phyloP scores from a whole-genome alignment of 2,329 filamentous ascomycete species.

The Byssothecium circinans region DNA sequence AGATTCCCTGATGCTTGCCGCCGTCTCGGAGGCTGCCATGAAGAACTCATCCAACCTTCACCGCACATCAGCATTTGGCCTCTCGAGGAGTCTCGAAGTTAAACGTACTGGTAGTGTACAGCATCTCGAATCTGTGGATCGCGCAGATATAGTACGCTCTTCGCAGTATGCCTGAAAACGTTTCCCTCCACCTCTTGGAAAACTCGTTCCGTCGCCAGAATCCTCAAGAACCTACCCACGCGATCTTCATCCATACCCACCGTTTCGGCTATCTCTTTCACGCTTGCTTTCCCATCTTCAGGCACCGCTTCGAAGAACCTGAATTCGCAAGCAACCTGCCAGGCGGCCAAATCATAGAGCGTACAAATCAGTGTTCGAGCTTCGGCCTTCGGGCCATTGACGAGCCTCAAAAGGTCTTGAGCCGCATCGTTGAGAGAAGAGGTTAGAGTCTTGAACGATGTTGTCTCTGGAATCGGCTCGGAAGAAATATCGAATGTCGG shows the following conservation, averaged over 20 bases:
- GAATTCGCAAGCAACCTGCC: constrained; percentile 23
- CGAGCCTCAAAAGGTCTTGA: constrained; percentile 24
- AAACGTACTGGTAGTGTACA: too few species aligned
- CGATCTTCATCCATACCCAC: too few species aligned
- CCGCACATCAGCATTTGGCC: too few species aligned
- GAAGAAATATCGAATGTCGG: constrained; percentile 16
- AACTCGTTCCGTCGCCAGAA: too few species aligned
- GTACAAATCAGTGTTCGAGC: constrained; percentile 17
- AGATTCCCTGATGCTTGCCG: neutral
- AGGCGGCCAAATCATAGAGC: constrained; percentile 21
- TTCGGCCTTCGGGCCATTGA: constrained; percentile 20
- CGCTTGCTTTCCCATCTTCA: too few species aligned
- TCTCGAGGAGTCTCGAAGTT: too few species aligned
- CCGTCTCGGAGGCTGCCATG: neutral
- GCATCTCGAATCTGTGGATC: too few species aligned
- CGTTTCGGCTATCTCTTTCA: too few species aligned
- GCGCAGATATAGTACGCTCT: too few species aligned
- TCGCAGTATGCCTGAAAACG: too few species aligned
- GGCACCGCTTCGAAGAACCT: constrained; percentile 27
- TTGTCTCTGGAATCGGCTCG: constrained; percentile 7
- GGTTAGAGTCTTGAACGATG: constrained; percentile 13
- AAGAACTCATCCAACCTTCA: neutral
- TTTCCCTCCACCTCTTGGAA: too few species aligned
- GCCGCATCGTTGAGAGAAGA: constrained; percentile 18
- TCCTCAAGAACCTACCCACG: too few species aligned